Evolutionary conservation across 768 basidiomycete species (phyloP), one percentile per base, ranked within the genome.

Genomic region (Mycena albidolilacea): DNA sequence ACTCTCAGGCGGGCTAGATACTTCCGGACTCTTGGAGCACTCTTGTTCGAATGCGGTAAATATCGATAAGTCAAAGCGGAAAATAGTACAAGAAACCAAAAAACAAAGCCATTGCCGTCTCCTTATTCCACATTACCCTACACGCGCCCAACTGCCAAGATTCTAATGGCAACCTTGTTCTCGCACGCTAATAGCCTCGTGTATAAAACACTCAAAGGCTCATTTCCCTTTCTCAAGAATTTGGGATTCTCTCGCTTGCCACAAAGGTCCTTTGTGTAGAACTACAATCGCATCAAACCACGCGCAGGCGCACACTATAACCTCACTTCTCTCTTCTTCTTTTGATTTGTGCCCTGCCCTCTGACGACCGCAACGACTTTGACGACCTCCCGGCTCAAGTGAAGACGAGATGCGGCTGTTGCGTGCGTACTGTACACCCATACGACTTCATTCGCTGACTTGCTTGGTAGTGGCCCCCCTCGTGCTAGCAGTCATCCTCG

Each of bases 151-250:
- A 17, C 46, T 17, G 46, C 46, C 15, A 46, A 46, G 46, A 46
- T 46, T 6, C 19, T n/a, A n/a, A 50, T 50, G 19, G 48, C 48
- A 50, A 50, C 48, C 48, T 50, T 50, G 48, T 50, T 50, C n/a
- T 7, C n/a, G 48, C 48, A 50, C 48, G 48, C 48, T n/a, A 50
- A 50, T 50, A 50, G n/a, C 48, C 48, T 50, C 48, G 48, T 50
- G 48, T 50, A 50, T 50, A 50, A 50, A n/a, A n/a, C 14, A 48
- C 46, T 17, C 46, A 48, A 15, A 15, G 46, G 17, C 19, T 50
- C n/a, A n/a, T 10, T 50, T 50, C 19, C 48, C 19, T 50, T 50
- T 50, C 7, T 7, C 14, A 50, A 50, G 41, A 43, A 10, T 50
- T n/a, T 19, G 46, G 17, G 46, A 48, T n/a, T n/a, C 19, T n/a